A percentile compares a stretch with the other conserved stretches of the same genome.
phyloP scores from a whole-genome alignment of 176 grass and related monocot species.

The Phragmites australis region DNA sequence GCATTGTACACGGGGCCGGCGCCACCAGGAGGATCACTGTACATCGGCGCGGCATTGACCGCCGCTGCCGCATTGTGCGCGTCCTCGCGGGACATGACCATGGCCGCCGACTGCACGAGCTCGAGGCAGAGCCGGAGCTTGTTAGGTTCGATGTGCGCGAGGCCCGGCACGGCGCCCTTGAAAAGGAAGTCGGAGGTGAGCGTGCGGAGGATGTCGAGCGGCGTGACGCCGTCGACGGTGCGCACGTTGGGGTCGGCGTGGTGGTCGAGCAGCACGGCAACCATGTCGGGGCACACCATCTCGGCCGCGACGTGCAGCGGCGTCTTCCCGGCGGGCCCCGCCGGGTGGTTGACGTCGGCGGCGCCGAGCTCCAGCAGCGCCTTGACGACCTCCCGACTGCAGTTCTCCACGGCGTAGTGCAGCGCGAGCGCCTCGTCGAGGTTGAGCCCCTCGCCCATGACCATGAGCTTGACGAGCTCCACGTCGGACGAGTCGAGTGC shows the following conservation, averaged over 20 bases:
- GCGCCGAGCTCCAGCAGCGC: slow-evolving; percentile 93
- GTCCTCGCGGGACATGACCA: slow-evolving; percentile 96
- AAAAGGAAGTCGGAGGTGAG: slow-evolving; percentile 99
- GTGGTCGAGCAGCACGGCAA: slow-evolving; percentile 96
- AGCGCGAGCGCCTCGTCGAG: slow-evolving; percentile 94
- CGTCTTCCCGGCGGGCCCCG: slow-evolving; percentile 80
- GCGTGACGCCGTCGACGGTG: slow-evolving; percentile 92
- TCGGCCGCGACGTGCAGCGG: slow-evolving; percentile 94
- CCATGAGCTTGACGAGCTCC: slow-evolving; percentile 98
- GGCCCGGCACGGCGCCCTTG: slow-evolving; percentile 89
- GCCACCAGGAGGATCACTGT: slow-evolving; percentile 43
- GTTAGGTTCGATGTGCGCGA: slow-evolving; percentile 94
- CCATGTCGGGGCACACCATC: slow-evolving; percentile 99
- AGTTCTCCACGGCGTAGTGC: slow-evolving; percentile 97
- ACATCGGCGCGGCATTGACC: slow-evolving; percentile 54
- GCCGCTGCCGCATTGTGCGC: slow-evolving; percentile 34
- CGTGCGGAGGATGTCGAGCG: slow-evolving; percentile 88
- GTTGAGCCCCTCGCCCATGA: slow-evolving; percentile 98
- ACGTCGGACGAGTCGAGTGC: slow-evolving; percentile 97
- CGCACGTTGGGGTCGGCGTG: slow-evolving; percentile 98
- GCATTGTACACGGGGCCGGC: slow-evolving; percentile 47
- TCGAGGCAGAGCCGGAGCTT: slow-evolving; percentile 96
- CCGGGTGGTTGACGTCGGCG: slow-evolving; percentile 90
- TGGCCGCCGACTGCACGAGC: slow-evolving; percentile 91
- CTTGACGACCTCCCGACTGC: slow-evolving; percentile 98